Evolutionary conservation across 1,284 basidiomycete species (phyloP), one percentile per base, ranked within the genome.

Genomic region (Cerrena zonata): DNA sequence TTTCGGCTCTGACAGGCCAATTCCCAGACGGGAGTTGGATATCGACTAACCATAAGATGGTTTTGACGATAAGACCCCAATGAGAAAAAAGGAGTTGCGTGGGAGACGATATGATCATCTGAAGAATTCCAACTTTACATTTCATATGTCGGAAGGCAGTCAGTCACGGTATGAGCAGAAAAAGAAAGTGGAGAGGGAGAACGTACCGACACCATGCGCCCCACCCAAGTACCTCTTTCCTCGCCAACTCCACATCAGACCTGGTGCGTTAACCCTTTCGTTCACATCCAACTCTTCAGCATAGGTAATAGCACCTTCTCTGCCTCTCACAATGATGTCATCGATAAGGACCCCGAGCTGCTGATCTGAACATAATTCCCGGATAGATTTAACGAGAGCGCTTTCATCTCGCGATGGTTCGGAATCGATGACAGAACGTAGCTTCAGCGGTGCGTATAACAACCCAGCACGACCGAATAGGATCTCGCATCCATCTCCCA

Each of bases 201-300:
- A 67, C 76, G 48, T 50, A 77, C 79, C 75, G 49, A 78, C 67
- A 18, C 79, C 79, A 63, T 82, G 79, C 4, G 77, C 78, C 11
- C 65, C 77, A 45, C 79, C 79, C 2, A 81, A 62, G 56, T 81
- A 81, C 21, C 73, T 65, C 57, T 74, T 78, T 15, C 69, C 66
- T 55, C 78, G 74, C 79, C 79, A 80, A 7, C 63, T 67, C 79
- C 79, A 81, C 77, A 80, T 80, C 26, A 80, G 66, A 4, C 75
- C 70, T 1, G 74, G 69, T 2, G 55, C 51, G 34, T 19, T 49
- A 40, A 25, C 48, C 21, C 54, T 19, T 23, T 58, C 30, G 51
- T 59, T 25, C 53, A 44, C 53, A 48, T 59, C 53, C 2, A 63
- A 52, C 26, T 64, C 57, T 34, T 55, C 52, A 10, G 30, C 34